Base-by-base conservation (phyloP, 148 eudicot species). In the Persicaria tinctoria region DNA sequence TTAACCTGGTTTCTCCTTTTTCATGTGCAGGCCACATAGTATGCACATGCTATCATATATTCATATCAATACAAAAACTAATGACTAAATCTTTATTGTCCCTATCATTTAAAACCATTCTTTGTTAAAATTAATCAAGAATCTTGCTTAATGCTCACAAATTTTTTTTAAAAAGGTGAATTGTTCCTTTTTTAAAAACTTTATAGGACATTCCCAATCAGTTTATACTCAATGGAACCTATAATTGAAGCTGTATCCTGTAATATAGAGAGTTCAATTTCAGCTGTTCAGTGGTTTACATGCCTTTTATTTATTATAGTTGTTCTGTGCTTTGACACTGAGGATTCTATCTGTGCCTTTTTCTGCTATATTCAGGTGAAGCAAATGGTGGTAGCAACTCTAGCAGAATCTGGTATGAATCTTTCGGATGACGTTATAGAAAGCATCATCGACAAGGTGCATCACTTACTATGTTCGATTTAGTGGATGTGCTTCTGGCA, bases 311-410 rank as follows among this genome's bases (percentile, higher is more conserved):
- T 32, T 63, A 5, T 62, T 66, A n/a, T 13, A 16, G 14, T 41
- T 41, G 70, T 6, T 66, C 70, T 66, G 5, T 66, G 46, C 70
- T 64, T 64, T 11, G 47, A 41, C 14, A 2, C 46, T 38, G 41
- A 44, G 41, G 70, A 66, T 66, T 60, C 18, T 13, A 11, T 66
- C 16, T 44, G 18, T 14, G 2, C 17, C 5, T 66, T 18, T 60
- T 60, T 60, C 2, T 60, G 46, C 70, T 16, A 13, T 38, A 41
- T 66, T 17, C 18, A 89, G 93, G 86, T 89, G 78, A 89, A 89
- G 81, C 90, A 89, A 84, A 89, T 89, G 93, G 93, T 89, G 56
- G 87, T 85, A 13, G 93, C 93, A 18, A 87, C 90, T 49, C 86
- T 89, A 73, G 86, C 87, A 54, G 93, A 89, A 74, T 89, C 90